These are phyloP conservation scores for Penicillium sp. DNA, from an alignment of 2,329 filamentous ascomycete genomes.

Conservation along the genomic window DNA sequence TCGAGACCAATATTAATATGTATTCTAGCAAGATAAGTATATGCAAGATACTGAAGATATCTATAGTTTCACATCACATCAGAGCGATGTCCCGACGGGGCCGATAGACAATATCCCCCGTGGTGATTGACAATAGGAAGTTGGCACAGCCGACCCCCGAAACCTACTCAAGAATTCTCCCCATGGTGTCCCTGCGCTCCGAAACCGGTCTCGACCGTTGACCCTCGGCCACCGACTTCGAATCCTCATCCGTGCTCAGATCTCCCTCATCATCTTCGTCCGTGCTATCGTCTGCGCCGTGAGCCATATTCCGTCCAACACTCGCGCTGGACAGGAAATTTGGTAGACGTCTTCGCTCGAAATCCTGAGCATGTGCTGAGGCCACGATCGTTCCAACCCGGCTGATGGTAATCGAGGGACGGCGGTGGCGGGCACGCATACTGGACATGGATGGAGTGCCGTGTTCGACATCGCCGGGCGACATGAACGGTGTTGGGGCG, in stretches of 20 bases:
- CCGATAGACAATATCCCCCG: not conserved
- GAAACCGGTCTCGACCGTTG: not conserved
- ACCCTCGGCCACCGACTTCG: slow-evolving; percentile 2
- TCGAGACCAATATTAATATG: slow-evolving; percentile 1
- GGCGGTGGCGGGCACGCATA: slow-evolving; percentile 28
- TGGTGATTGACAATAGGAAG: not conserved
- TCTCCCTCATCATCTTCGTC: slow-evolving; percentile 39
- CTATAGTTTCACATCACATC: slow-evolving; percentile 2
- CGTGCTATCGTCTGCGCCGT: slow-evolving; percentile 37
- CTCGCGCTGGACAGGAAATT: slow-evolving; percentile 41
- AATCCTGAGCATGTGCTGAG: slow-evolving; percentile 84
- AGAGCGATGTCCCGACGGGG: not conserved
- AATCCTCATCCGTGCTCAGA: slow-evolving; percentile 30
- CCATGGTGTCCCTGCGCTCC: slow-evolving; percentile 2
- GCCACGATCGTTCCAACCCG: slow-evolving; percentile 69
- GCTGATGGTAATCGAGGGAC: slow-evolving; percentile 41
- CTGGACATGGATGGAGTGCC: slow-evolving; percentile 27
- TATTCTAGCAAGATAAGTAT: slow-evolving; percentile 5
- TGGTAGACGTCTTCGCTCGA: slow-evolving; percentile 70
- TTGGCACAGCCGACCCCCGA: too few relatives aligned
- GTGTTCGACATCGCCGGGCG: slow-evolving; percentile 29
- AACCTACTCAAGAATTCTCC: slow-evolving; percentile 8
- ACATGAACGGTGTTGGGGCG: slow-evolving; percentile 15
- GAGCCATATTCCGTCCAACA: slow-evolving; percentile 34
- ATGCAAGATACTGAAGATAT: slow-evolving; percentile 1